Conservation (phyloP, 1,139 yeast species). For the Scheffersomyces segobiensis region DNA sequence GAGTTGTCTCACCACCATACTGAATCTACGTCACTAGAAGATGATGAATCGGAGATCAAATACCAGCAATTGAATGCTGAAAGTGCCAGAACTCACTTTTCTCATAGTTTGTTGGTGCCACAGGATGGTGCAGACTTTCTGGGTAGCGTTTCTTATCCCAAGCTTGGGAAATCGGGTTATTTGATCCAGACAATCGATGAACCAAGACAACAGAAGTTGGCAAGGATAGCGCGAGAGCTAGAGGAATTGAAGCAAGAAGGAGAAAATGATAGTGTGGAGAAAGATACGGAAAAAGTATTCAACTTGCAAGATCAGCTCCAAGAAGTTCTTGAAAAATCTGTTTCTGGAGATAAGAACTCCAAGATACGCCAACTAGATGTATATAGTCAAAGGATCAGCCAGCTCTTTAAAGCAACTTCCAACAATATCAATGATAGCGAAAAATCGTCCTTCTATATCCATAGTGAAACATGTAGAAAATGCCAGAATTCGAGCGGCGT, state of each 20-base stretch:
- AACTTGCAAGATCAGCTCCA: background rate
- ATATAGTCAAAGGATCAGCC: background rate
- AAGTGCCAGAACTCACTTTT: conserved; percentile 22
- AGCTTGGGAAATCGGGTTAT: conserved; percentile 28
- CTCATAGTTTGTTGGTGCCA: conserved; percentile 16
- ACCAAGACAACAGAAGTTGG: conserved; percentile 43
- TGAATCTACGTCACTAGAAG: conserved; percentile 4
- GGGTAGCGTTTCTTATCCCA: conserved; percentile 26
- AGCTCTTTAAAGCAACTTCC: background rate
- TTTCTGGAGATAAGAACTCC: no score
- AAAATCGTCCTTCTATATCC: no score
- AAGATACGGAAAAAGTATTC: background rate
- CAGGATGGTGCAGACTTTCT: conserved; percentile 31
- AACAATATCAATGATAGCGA: no score
- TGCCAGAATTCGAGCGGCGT: conserved; percentile 2
- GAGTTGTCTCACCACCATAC: conserved; percentile 11
- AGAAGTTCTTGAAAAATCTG: background rate
- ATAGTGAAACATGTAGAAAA: no score
- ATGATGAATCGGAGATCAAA: conserved; percentile 16
- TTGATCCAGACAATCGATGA: conserved; percentile 27
- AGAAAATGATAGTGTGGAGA: background rate
- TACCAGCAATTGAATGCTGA: conserved; percentile 20
- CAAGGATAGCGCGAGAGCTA: conserved; percentile 46
- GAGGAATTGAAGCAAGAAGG: conserved; percentile 29
- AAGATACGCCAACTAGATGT: no score